Evolutionary conservation across 495 filamentous ascomycete genomes (phyloP), one percentile per base, ranked within the genome.

Genomic region (Rhypophila decipiens): DNA sequence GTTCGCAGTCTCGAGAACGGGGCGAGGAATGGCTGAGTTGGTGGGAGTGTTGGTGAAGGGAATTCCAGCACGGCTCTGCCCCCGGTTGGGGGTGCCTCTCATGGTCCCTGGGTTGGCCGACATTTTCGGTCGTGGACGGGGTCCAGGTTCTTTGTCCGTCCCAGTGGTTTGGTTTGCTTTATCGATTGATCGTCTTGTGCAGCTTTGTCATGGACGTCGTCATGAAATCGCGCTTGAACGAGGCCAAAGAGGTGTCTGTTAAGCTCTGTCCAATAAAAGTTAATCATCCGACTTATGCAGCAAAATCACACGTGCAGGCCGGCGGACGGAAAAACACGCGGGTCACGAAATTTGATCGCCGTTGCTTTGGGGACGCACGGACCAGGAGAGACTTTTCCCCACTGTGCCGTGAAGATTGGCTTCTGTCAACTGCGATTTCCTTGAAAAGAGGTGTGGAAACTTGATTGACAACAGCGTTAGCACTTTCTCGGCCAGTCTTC

Each of bases 1-100:
- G 22, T 69, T 64, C 10, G 10, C n/a, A 35, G 74, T 67, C 29
- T 95, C 90, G 27, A 84, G 76, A 36, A 88, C 83, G 39, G 90
- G 90, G 53, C 90, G 79, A 46, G 89, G 90, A 57, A 96, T 96
- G 62, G 75, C 80, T 24, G 87, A 93, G 42, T 72, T 63, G 35
- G 64, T 58, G 27, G 87, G 79, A 66, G 77, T 86, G 62, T 77
- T 80, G 52, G 73, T 71, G 60, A 88, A 90, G 51, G 85, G 85
- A 50, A 83, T 70, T 55, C 77, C 77, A 47, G 80, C 82, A 66
- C 88, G 77, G 46, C 77, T 69, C 53, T 82, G 77, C 44, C 66
- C 67, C 37, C 79, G 75, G 48, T 54, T 69, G 41, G 84, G 83
- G n/a, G 82, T 84, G 33, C 79, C 79, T 66, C 84, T 70, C 59